Evolutionary conservation across 2,329 filamentous ascomycete species (phyloP).

Genomic region (Aspergillus uvarum): DNA sequence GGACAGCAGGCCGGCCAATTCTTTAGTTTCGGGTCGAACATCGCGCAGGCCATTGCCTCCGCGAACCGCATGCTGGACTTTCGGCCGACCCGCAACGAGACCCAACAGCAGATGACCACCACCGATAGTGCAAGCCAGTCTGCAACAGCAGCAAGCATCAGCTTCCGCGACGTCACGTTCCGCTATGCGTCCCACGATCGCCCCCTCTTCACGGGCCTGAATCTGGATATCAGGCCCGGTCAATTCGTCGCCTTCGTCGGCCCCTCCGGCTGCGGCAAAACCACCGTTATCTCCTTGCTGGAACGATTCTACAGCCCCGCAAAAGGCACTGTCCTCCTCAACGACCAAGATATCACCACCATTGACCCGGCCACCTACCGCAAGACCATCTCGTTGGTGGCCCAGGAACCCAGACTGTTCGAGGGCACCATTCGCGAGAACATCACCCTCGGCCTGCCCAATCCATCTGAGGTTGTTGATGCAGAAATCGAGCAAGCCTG

Average conservation of each 20-base stretch:
- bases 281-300: constrained; percentile 47
- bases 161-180: constrained; percentile 5
- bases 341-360: constrained; percentile 59
- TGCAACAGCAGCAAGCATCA: neutral
- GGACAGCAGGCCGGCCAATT: constrained; percentile 67
- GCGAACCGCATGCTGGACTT: constrained; percentile 39
- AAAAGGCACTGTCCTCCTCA: constrained; percentile 62
- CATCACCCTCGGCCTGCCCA: constrained; percentile 56
- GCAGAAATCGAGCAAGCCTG: constrained; percentile 37
- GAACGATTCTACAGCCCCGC: constrained; percentile 50
- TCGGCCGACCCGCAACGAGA: constrained; percentile 25
- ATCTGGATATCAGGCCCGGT: constrained; percentile 38
- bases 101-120: neutral
- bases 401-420: constrained; percentile 72
- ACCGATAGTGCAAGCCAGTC: neutral
- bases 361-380: constrained; percentile 64
- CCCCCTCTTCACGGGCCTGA: constrained; percentile 20
- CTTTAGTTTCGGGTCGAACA: constrained; percentile 63
- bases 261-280: constrained; percentile 51
- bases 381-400: constrained; percentile 66
- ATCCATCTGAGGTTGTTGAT: constrained; percentile 21
- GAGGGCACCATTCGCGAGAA: constrained; percentile 69
- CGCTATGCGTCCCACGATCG: constrained; percentile 24
- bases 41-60: constrained; percentile 40
- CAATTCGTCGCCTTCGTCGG: constrained; percentile 50